A percentile compares a stretch with the other conserved stretches of the same genome.
These are phyloP conservation scores for Anthracocystis walkeri DNA, from an alignment of 1,284 basidiomycete species.

Conservation along the genomic window DNA sequence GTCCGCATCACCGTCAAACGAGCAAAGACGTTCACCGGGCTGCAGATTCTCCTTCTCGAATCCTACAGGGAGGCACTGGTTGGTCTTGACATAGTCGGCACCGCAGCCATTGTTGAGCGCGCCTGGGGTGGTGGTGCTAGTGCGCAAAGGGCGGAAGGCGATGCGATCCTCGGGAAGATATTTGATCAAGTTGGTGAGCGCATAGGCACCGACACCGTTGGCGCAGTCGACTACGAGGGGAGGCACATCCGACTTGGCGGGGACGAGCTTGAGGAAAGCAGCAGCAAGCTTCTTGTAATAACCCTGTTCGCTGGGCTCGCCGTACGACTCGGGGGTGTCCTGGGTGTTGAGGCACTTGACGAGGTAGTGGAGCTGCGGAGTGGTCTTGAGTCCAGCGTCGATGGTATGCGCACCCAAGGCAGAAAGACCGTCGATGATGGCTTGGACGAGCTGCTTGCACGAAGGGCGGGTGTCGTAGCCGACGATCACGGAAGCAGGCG, in stretches of 20 bases:
- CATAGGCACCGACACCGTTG: conserved; percentile 88
- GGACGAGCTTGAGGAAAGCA: conserved; percentile 86
- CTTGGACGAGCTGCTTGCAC: conserved; percentile 81
- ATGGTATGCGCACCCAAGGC: conserved; percentile 73
- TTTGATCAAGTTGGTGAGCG: conserved; percentile 60
- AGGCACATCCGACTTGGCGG: conserved; percentile 51
- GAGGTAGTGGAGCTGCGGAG: conserved; percentile 94
- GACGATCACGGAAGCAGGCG: conserved; percentile 86
- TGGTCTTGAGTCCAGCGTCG: conserved; percentile 83
- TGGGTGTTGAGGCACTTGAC: conserved; percentile 90
- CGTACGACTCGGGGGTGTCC: conserved; percentile 78
- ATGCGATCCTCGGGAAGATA: conserved; percentile 58
- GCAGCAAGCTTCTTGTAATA: conserved; percentile 87
- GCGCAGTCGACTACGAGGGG: conserved; percentile 92
- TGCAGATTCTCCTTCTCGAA: conserved; percentile 60
- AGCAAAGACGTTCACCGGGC: conserved; percentile 82
- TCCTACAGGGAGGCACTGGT: conserved; percentile 63
- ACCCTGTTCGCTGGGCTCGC: conserved; percentile 84
- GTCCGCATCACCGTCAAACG: conserved; percentile 97
- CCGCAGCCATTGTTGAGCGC: conserved; percentile 87
- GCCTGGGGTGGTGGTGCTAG: conserved; percentile 75
- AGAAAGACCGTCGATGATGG: conserved; percentile 84
- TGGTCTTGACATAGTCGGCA: conserved; percentile 96
- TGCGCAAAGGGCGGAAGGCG: conserved; percentile 57
- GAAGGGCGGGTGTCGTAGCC: conserved; percentile 93